Base-by-base conservation (phyloP, 163 green algal genomes). In the Volvox carteri region DNA sequence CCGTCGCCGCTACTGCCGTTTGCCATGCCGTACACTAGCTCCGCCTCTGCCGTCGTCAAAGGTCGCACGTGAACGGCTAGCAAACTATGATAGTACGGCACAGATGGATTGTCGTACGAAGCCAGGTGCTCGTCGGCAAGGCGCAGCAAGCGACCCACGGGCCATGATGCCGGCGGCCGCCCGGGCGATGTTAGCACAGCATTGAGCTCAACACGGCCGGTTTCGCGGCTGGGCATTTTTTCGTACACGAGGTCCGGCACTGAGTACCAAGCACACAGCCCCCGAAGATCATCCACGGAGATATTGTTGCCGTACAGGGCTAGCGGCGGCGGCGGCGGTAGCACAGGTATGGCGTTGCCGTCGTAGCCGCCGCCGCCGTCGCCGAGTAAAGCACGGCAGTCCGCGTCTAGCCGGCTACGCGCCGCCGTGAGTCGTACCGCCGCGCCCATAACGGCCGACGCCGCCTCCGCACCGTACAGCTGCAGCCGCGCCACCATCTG, bases 61-160 rank as follows among this genome's bases (percentile, higher is more conserved):
- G 30, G 62, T 23, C 25, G n/a, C 23, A 79, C 80, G 4, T 46
- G 30, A 9, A 79, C 80, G 19, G 62, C 44, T 8, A 78, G 4
- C 30, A 78, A 8, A 8, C 39, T 52, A 33, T 87, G 80, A 58
- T 79, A 87, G 80, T 87, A 87, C 60, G 30, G 30, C 33, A 87
- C 42, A 35, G 62, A 75, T 9, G 80, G n/a, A 52, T 87, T 33
- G 4, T 78, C 80, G 62, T 68, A 78, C 42, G 6, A 8, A 30
- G 44, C 80, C 44, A 78, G 44, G 30, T 87, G 46, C n/a, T 9
- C 8, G 1, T 78, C 44, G 25, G 62, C 80, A n/a, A 67, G 23
- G 16, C 37, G 56, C 46, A 78, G 44, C 33, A 87, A 8, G 19
- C 52, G 12, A 8, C 80, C 62, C 62, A 87, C 80, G 58, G 37